These are phyloP conservation scores for Pneumocystis carinii DNA, from an alignment of 1,139 yeast species.

Conservation along the genomic window DNA sequence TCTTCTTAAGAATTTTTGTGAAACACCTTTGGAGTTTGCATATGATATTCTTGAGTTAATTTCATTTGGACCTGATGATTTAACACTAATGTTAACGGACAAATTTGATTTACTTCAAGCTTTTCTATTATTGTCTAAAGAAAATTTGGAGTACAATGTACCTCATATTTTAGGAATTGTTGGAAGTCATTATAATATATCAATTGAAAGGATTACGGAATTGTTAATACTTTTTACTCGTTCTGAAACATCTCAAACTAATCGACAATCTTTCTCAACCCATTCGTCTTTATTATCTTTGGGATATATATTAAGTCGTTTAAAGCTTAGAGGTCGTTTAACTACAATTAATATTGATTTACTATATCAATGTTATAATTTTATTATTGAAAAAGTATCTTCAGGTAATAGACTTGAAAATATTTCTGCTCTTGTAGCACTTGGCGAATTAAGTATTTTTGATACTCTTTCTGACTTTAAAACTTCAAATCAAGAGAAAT, in stretches of 20 bases:
- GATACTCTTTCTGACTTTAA: background rate
- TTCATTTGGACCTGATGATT: conserved; percentile 19
- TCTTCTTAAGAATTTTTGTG: conserved; percentile 16
- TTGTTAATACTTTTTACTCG: conserved; percentile 13
- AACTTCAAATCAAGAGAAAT: background rate
- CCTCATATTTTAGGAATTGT: conserved; percentile 44
- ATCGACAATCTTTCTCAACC: background rate
- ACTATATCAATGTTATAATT: background rate
- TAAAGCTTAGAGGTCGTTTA: conserved; percentile 27
- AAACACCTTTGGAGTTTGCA: background rate
- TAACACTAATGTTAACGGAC: conserved; percentile 17
- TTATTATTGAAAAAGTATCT: background rate
- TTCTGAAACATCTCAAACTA: background rate
- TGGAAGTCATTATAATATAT: conserved; percentile 31
- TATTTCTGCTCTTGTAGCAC: background rate
- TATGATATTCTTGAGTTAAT: conserved; percentile 16
- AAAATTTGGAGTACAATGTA: conserved; percentile 22
- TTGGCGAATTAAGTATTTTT: background rate
- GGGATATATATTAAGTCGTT: conserved; percentile 40
- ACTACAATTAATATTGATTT: background rate
- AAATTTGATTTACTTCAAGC: conserved; percentile 16
- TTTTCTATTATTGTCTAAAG: conserved; percentile 20
- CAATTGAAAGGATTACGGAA: conserved; percentile 15
- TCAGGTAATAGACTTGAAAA: background rate
- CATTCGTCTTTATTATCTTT: conserved; percentile 27